Conservation (phyloP, 2,329 filamentous ascomycete species). For the Colletotrichum zoysiae region DNA sequence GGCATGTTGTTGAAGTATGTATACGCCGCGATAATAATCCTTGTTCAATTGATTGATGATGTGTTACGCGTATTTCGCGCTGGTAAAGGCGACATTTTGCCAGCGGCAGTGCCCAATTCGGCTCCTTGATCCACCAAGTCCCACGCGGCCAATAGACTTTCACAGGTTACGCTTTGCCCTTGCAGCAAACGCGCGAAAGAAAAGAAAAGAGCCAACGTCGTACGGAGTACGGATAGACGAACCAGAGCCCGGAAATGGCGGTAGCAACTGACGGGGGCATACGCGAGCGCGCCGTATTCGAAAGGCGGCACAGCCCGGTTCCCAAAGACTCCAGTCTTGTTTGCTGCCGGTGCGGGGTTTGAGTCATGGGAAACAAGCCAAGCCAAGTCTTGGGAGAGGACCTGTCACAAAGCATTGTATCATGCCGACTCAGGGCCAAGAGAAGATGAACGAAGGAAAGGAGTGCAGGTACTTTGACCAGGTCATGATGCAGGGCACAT, state of each 20-base stretch:
- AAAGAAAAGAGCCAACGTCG: background rate
- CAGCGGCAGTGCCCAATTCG: too few relatives aligned
- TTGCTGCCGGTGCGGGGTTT: constrained; percentile 7
- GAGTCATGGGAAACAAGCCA: background rate
- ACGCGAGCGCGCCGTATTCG: constrained; percentile 12
- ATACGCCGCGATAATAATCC: too few relatives aligned
- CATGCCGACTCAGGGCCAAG: background rate
- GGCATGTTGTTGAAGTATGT: too few relatives aligned
- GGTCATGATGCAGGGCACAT: constrained; percentile 15
- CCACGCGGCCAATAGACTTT: too few relatives aligned
- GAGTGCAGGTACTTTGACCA: background rate
- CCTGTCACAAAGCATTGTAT: background rate
- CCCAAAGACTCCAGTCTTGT: background rate
- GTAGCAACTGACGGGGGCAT: background rate
- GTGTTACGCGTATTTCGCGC: too few relatives aligned
- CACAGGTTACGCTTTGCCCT: background rate
- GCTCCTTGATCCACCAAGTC: too few relatives aligned
- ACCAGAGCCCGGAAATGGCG: background rate
- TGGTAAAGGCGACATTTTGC: too few relatives aligned
- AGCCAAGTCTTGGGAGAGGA: background rate
- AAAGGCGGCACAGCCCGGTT: constrained; percentile 28
- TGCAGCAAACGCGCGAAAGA: background rate
- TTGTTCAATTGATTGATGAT: too few relatives aligned
- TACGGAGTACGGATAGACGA: background rate
- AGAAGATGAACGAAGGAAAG: constrained; percentile 6